Conservation (phyloP, 306 rosid species). For the Castanopsis chinensis region DNA sequence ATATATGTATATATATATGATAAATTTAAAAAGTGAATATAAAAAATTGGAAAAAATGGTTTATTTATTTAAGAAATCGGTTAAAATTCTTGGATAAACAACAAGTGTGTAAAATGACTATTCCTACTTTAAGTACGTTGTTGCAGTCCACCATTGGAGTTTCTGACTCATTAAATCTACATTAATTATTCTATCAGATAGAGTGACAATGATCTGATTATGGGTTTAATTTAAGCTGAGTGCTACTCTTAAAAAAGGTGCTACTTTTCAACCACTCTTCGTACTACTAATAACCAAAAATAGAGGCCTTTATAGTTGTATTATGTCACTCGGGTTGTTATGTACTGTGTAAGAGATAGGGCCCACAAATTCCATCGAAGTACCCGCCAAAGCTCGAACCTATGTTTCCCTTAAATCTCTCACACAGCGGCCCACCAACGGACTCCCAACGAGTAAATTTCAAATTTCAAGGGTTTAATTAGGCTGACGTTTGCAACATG, state of each 20-base stretch:
- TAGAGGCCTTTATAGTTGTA: too few species aligned
- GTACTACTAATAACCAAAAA: neutral
- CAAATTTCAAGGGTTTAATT: neutral
- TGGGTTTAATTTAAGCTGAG: neutral
- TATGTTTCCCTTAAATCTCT: too few species aligned
- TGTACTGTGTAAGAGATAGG: too few species aligned
- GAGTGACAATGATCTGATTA: constrained; percentile 14
- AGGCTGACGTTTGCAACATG: neutral
- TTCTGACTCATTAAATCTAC: constrained; percentile 2
- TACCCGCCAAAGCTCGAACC: too few species aligned
- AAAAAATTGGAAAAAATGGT: too few species aligned
- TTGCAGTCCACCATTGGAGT: constrained; percentile 18
- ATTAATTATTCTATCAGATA: neutral
- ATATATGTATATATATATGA: too few species aligned
- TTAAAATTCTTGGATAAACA: constrained; percentile 18
- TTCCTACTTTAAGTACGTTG: neutral
- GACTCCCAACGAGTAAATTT: neutral
- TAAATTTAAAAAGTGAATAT: too few species aligned
- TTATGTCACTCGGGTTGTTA: too few species aligned
- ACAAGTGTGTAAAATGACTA: constrained; percentile 17
- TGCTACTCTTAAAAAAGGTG: neutral
- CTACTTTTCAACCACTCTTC: constrained; percentile 1
- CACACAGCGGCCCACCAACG: too few species aligned
- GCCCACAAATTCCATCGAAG: too few species aligned
- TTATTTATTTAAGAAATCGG: too few species aligned